phyloP scores from a whole-genome alignment of 2,329 filamentous ascomycete species.

The Penicillium occitanis region DNA sequence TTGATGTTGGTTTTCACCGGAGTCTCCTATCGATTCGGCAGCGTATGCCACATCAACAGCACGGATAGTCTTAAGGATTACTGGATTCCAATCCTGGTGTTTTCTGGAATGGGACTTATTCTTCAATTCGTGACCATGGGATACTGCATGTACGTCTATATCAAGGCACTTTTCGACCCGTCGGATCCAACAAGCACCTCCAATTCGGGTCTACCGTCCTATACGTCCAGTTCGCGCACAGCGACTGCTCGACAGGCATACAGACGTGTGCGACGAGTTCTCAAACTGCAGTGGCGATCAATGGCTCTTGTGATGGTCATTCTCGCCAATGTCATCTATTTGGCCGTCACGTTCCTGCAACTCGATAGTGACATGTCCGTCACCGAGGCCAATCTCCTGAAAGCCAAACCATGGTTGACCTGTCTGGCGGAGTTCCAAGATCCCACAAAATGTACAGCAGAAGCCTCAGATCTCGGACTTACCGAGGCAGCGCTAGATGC shows the following conservation, averaged over 20 bases:
- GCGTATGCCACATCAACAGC: constrained; percentile 93
- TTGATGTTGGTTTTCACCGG: constrained; percentile 81
- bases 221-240: constrained; percentile 72
- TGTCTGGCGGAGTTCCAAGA: constrained; percentile 66
- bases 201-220: constrained; percentile 70
- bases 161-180: constrained; percentile 76
- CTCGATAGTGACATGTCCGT: constrained; percentile 69
- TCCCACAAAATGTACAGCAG: constrained; percentile 64
- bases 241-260: constrained; percentile 85
- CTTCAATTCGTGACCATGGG: constrained; percentile 80
- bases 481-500: constrained; percentile 75
- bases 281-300: constrained; percentile 91
- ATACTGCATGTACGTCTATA: constrained; percentile 94
- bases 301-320: constrained; percentile 89
- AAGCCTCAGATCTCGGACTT: constrained; percentile 65
- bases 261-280: constrained; percentile 77
- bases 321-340: constrained; percentile 88
- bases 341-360: constrained; percentile 85
- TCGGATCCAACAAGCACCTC: constrained; percentile 64
- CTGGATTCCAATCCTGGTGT: constrained; percentile 83
- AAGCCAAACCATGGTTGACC: constrained; percentile 64
- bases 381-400: constrained; percentile 55
- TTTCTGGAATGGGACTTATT: constrained; percentile 73
- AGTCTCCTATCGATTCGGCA: constrained; percentile 90
- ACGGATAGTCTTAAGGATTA: constrained; percentile 77